Base-by-base conservation (phyloP, 176 grass and related monocot species). In the Phoenix roebelenii region DNA sequence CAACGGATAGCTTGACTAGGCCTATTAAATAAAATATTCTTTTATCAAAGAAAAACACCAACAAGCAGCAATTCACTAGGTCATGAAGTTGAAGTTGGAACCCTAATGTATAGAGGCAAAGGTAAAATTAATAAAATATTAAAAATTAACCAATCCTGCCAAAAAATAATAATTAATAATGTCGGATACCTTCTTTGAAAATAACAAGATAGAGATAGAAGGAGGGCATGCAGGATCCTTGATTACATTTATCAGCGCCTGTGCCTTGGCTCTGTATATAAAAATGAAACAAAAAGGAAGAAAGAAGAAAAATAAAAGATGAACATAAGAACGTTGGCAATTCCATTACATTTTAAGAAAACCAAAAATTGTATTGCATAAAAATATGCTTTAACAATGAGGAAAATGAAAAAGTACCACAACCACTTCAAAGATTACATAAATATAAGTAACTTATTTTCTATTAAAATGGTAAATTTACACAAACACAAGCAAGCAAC, bases 221-320 rank as follows among this genome's bases (percentile, higher is more conserved):
- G 55, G 68, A 24, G 72, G 61, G 58, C 61, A 81, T 50, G 52
- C 39, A 35, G 65, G 65, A 14, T 71, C 61, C 50, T 72, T 71
- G 14, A 82, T 60, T 23, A 70, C 58, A 54, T 69, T 70, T 49
- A 76, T 49, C 5, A 82, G 52, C 59, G 75, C 73, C 28, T 72
- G 60, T 71, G 66, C 44, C 60, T 78, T 79, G 85, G 72, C 28
- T 62, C 80, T 83, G 69, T 49, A 73, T 16, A 52, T 18, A 26
- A 52, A 52, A 68, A 62, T 19, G 61, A 52, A 59, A 44, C 22
- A 66, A 24, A 69, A 61, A 50, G 16, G 14, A 7, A 20, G 26
- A 57, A 55, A 67, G 44, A 54, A 24, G 9, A 3, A 63, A 16
- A 35, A 65, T n/a, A 57, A 49, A 68, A 32, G 70, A 18, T 60